Evolutionary conservation across 257 asterid species (phyloP).

Genomic region (Scutellaria barbata): DNA sequence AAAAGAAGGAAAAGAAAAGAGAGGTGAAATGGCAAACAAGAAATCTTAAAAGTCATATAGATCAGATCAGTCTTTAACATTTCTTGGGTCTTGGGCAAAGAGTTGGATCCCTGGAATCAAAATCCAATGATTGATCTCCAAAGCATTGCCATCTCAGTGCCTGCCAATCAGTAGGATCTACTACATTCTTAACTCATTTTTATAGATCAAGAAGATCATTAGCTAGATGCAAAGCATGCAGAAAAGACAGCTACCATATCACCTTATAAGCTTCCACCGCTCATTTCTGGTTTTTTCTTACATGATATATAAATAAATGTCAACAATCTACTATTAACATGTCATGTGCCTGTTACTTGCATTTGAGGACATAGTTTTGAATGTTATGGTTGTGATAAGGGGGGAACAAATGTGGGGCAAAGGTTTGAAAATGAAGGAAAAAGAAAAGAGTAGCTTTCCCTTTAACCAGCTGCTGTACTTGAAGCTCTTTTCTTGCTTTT

Average conservation of each 20-base stretch:
- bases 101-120: slow-evolving; percentile 58
- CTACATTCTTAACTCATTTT: slow-evolving; percentile 32
- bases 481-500: slow-evolving; percentile 59
- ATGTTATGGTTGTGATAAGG: slow-evolving; percentile 1
- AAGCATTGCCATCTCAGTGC: slow-evolving; percentile 51
- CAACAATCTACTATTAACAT: too few relatives aligned
- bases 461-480: slow-evolving; percentile 57
- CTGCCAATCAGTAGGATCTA: slow-evolving; percentile 35
- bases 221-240: slow-evolving; percentile 44
- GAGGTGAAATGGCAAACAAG: slow-evolving; percentile 73
- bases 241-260: slow-evolving; percentile 21
- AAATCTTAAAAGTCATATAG: slow-evolving; percentile 65
- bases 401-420: slow-evolving; percentile 56
- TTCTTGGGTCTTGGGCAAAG: slow-evolving; percentile 62
- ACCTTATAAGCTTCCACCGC: background rate
- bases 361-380: background rate
- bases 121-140: slow-evolving; percentile 69
- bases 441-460: slow-evolving; percentile 42
- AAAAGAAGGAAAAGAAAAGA: slow-evolving; percentile 39
- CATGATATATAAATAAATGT: background rate
- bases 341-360: background rate
- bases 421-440: slow-evolving; percentile 51
- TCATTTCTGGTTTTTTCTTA: background rate
- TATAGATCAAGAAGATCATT: slow-evolving; percentile 20
- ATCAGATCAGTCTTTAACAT: slow-evolving; percentile 57